Evolutionary conservation across 2,329 filamentous ascomycete genomes (phyloP), one percentile per base, ranked within the genome.

Genomic region (Neofusicoccum cordaticola): DNA sequence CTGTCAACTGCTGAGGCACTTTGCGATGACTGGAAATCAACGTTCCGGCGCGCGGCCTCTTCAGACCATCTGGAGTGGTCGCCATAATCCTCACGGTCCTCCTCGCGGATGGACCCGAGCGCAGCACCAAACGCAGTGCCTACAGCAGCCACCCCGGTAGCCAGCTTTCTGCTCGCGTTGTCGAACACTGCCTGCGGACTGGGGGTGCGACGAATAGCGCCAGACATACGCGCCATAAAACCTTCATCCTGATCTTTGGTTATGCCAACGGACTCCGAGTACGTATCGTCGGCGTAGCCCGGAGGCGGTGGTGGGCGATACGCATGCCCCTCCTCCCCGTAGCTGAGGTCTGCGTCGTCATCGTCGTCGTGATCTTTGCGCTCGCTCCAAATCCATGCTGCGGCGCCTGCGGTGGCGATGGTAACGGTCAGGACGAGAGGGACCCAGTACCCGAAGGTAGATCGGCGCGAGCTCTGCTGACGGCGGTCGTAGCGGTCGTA

Each of bases 11-110:
- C 78, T 17, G 63, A 68, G 63, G 67, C 51, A 68, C 74, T 78
- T 64, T 77, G 72, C 11, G 73, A 68, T n/a, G 73, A 71, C 66
- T 75, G 73, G 45, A 72, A 74, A 65, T 74, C 76, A 60, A 75
- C 75, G 64, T 71, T 78, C 64, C 78, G 79, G 69, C 90, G 85
- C 70, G 91, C 89, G 22, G 90, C 91, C 79, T 97, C 93, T 76
- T 97, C 93, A 13, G 90, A 93, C 94, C 94, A 97, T 61, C 92
- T 88, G 74, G 92, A 90, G 78, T 95, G 92, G 76, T 97, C 94
- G 68, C 88, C 88, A 75, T 90, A 95, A 60, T 90, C 90, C 67
- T 87, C 85, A 73, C 87, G 88, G 73, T 93, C 91, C 73, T 96
- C 93, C 75, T 97, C 91, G 63, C 90, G 86, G 69, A 96, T 95